Conservation (phyloP, 2,329 filamentous ascomycete genomes). For the Herpotrichia juniperi region DNA sequence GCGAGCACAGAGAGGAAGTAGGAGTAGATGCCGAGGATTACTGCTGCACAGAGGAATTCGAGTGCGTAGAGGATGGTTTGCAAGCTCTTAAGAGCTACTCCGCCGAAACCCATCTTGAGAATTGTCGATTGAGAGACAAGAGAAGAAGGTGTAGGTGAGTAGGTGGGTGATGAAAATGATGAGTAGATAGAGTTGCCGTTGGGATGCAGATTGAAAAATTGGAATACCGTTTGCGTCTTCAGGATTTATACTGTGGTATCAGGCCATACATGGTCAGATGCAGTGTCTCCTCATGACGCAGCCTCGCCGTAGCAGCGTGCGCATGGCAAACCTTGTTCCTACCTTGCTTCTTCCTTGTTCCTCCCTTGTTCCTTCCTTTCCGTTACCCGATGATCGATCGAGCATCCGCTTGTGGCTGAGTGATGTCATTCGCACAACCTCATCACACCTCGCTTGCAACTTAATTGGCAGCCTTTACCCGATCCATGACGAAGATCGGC, state of each 20-base stretch:
- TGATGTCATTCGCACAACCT: background rate
- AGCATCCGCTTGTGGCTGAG: background rate
- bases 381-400: background rate
- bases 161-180: background rate
- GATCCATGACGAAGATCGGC: background rate
- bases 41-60: constrained; percentile 72
- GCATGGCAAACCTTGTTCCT: background rate
- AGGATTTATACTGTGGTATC: constrained; percentile 3
- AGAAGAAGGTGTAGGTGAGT: background rate
- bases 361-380: background rate
- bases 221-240: background rate
- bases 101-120: constrained; percentile 64
- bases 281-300: background rate
- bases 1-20: constrained; percentile 81
- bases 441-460: background rate
- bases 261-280: too few relatives aligned
- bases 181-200: background rate
- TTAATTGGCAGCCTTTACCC: background rate
- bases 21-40: constrained; percentile 77
- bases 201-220: background rate
- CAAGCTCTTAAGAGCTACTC: constrained; percentile 69
- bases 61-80: constrained; percentile 76
- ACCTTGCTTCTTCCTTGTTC: background rate
- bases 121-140: constrained; percentile 1
- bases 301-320: background rate